These are phyloP conservation scores for Pelargonium citronellum DNA, from an alignment of 441 rosid genomes.

Conservation along the genomic window DNA sequence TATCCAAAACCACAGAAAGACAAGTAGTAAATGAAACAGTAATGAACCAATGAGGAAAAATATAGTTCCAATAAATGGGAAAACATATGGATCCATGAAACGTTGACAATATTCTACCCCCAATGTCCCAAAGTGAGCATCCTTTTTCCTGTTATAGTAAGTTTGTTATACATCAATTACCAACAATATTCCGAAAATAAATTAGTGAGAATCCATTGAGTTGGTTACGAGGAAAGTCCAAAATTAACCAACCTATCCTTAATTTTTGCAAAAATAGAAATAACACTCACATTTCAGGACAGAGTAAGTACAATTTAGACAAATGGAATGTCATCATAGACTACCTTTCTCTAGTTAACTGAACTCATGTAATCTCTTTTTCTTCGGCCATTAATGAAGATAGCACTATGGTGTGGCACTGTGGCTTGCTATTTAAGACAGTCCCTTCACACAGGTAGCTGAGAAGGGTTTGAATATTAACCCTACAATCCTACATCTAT, in stretches of 20 bases:
- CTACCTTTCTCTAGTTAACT: neutral
- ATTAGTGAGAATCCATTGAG: too few species aligned
- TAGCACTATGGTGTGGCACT: neutral
- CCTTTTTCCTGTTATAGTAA: too few species aligned
- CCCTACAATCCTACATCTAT: neutral
- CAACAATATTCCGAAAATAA: too few species aligned
- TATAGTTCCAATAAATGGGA: neutral
- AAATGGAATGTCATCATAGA: neutral
- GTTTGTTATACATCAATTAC: too few species aligned
- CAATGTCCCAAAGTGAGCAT: too few species aligned
- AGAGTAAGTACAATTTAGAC: neutral
- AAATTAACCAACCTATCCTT: too few species aligned
- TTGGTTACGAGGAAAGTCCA: too few species aligned
- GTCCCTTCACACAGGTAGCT: neutral
- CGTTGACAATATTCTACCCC: neutral
- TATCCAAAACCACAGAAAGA: neutral
- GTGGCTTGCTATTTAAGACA: neutral
- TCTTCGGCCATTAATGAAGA: neutral
- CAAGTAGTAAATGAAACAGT: neutral
- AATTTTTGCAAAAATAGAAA: too few species aligned
- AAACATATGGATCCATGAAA: neutral
- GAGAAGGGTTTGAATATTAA: neutral
- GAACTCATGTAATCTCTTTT: neutral
- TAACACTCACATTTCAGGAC: too few species aligned
- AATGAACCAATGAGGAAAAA: neutral